A percentile compares a stretch with the other conserved stretches of the same genome.
These are phyloP conservation scores for Colletotrichum somersetense DNA, from an alignment of 2,329 filamentous ascomycete genomes.

Conservation along the genomic window DNA sequence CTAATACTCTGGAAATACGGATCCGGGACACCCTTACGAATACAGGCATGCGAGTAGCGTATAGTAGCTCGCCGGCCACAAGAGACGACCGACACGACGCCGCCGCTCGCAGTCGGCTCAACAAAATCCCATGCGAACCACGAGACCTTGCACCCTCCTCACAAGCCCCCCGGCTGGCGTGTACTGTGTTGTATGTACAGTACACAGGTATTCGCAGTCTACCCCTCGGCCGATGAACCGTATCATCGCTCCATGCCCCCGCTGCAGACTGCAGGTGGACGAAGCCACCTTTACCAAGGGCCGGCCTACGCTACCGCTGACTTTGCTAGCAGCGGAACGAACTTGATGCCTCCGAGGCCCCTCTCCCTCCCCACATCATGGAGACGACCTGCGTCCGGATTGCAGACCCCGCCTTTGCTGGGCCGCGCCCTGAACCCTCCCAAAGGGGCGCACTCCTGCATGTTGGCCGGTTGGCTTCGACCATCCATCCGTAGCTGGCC, in stretches of 20 bases:
- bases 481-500: constrained; percentile 21
- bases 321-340: constrained; percentile 11
- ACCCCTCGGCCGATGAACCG: constrained; percentile 15
- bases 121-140: constrained; percentile 29
- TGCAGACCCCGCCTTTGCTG: constrained; percentile 37
- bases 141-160: constrained; percentile 17
- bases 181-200: not conserved
- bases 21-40: not conserved
- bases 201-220: not conserved
- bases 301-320: not conserved
- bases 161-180: constrained; percentile 9
- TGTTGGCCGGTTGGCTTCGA: constrained; percentile 19
- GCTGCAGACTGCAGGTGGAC: constrained; percentile 34
- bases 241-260: constrained; percentile 14
- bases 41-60: constrained; percentile 2
- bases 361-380: constrained; percentile 38
- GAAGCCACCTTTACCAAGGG: constrained; percentile 35
- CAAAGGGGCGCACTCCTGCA: constrained; percentile 23
- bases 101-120: constrained; percentile 29
- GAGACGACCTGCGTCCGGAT: constrained; percentile 40
- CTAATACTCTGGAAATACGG: not conserved
- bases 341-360: constrained; percentile 33
- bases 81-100: constrained; percentile 5
- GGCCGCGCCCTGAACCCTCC: constrained; percentile 21
- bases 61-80: not conserved